Evolutionary conservation across 805 yeast genomes (phyloP).

Genomic region (Saccharomyces eubayanus): DNA sequence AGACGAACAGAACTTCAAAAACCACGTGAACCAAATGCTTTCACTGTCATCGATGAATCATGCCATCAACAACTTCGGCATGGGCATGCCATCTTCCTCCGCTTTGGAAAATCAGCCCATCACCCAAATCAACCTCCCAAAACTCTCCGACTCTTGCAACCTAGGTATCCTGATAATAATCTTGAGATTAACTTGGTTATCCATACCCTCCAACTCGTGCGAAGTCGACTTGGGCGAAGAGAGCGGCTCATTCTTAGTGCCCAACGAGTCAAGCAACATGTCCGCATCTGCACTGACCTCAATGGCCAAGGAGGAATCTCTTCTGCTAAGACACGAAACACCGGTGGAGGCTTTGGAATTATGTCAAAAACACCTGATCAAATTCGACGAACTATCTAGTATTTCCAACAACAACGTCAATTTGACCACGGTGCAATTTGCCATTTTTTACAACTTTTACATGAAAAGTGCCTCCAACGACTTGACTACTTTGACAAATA

Average conservation of each 20-base stretch:
- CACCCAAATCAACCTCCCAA: constrained; percentile 23
- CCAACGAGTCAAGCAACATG: constrained; percentile 1
- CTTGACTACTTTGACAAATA: constrained; percentile 8
- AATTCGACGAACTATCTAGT: constrained; percentile 30
- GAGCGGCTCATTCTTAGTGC: constrained; percentile 5
- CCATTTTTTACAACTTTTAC: constrained; percentile 48
- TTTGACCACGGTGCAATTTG: constrained; percentile 46
- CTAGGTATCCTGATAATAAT: constrained; percentile 46
- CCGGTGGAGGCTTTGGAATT: constrained; percentile 23
- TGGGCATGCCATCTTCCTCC: not conserved
- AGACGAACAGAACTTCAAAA: constrained; percentile 42
- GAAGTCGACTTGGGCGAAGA: constrained; percentile 24
- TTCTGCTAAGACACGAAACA: constrained; percentile 23
- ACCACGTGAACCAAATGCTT: constrained; percentile 23
- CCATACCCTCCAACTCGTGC: constrained; percentile 39
- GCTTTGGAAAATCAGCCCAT: constrained; percentile 8
- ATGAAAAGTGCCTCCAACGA: constrained; percentile 48
- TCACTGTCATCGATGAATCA: constrained; percentile 13
- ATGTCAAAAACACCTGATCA: constrained; percentile 25
- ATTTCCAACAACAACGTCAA: constrained; percentile 29
- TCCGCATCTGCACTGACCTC: constrained; percentile 13
- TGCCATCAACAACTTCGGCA: not conserved
- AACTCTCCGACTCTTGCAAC: constrained; percentile 34
- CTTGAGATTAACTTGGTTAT: constrained; percentile 47
- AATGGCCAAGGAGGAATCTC: constrained; percentile 25